phyloP scores from a whole-genome alignment of 2,329 filamentous ascomycete genomes.

The Scorias spongiosa region DNA sequence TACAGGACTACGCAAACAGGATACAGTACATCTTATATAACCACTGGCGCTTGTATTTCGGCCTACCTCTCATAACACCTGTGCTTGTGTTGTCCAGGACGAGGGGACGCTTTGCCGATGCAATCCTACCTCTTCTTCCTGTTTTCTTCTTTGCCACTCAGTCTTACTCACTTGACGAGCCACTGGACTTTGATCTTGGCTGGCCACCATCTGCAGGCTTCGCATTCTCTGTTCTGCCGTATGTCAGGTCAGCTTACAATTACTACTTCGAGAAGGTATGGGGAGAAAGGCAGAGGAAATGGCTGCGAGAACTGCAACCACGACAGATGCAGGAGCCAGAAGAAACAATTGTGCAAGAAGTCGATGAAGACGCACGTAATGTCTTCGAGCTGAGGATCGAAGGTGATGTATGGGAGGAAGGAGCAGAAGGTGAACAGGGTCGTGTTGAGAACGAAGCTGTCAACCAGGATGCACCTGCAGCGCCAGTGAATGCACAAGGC shows the following conservation, averaged over 20 bases:
- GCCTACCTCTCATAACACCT: constrained; percentile 52
- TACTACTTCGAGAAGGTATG: constrained; percentile 45
- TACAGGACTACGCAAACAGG: constrained; percentile 18
- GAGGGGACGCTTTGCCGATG: constrained; percentile 39
- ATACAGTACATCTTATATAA: constrained; percentile 7
- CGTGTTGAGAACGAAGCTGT: constrained; percentile 20
- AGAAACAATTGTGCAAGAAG: constrained; percentile 4
- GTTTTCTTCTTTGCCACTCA: constrained; percentile 45
- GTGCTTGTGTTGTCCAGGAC: constrained; percentile 54
- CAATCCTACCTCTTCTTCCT: constrained; percentile 46
- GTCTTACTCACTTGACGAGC: constrained; percentile 27
- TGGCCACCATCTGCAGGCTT: constrained; percentile 54
- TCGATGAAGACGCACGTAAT: constrained; percentile 12
- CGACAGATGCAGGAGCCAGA: constrained; percentile 22
- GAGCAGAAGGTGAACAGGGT: constrained; percentile 20
- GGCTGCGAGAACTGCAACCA: constrained; percentile 49
- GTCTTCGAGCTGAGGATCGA: constrained; percentile 22
- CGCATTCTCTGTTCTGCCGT: constrained; percentile 50
- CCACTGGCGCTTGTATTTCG: constrained; percentile 41
- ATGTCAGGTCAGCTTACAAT: constrained; percentile 49
- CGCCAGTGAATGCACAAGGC: constrained; percentile 8
- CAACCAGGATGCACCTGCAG: constrained; percentile 22
- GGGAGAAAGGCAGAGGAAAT: constrained; percentile 40
- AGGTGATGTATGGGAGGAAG: constrained; percentile 27
- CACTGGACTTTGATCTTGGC: constrained; percentile 35